Percentiles rank a stretch among this genome's conserved stretches.
These are phyloP conservation scores for Polychaeton citri DNA, from an alignment of 2,329 filamentous ascomycete genomes.

Conservation along the genomic window DNA sequence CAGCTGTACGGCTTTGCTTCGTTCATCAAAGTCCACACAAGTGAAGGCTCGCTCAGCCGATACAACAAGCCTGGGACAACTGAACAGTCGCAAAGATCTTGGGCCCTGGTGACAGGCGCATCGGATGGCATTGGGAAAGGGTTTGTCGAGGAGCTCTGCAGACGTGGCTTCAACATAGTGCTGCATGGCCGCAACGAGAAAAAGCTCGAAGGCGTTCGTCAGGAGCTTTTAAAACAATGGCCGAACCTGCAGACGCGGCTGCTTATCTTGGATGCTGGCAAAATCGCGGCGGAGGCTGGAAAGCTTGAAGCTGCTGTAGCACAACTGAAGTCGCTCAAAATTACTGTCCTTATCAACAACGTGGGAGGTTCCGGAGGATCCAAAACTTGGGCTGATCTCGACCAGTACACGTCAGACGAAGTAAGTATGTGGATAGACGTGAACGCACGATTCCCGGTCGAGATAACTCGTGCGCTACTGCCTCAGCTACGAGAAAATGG, in stretches of 20 bases:
- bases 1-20: conserved; percentile 9
- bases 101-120: conserved; percentile 41
- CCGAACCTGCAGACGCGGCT: conserved; percentile 27
- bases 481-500: conserved; percentile 26
- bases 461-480: conserved; percentile 32
- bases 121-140: conserved; percentile 42
- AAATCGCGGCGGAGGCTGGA: conserved; percentile 14
- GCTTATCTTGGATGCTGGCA: conserved; percentile 32
- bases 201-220: conserved; percentile 34
- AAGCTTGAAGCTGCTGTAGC: conserved; percentile 12
- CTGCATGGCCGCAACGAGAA: conserved; percentile 41
- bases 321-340: conserved; percentile 19
- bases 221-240: conserved; percentile 26
- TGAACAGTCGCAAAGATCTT: conserved; percentile 14
- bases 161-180: conserved; percentile 41
- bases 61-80: neutral
- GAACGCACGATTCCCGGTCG: conserved; percentile 35
- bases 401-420: neutral
- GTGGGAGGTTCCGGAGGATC: conserved; percentile 27
- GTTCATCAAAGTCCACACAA: conserved; percentile 13
- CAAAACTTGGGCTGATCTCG: neutral
- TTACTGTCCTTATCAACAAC: conserved; percentile 44
- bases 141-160: conserved; percentile 39
- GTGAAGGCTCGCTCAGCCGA: neutral
- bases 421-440: conserved; percentile 20